Evolutionary conservation across 192 early-diverging fungal genomes (phyloP).

Genomic region (Umbelopsis sp.): DNA sequence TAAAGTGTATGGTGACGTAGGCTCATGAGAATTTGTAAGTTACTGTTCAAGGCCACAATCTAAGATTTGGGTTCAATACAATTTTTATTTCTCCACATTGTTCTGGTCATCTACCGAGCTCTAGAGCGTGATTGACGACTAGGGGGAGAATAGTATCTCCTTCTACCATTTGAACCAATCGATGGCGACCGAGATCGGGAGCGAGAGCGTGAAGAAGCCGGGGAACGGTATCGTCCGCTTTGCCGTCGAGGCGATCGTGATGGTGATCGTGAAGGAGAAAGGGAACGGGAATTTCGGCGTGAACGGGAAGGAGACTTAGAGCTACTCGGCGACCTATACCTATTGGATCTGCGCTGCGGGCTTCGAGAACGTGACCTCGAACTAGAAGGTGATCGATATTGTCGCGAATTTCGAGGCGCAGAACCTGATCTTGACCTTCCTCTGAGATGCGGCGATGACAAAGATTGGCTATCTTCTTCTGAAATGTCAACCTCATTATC

Average conservation of each 20-base stretch:
- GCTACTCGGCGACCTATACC: neutral
- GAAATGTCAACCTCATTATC: constrained; percentile 44
- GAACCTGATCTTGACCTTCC: constrained; percentile 35
- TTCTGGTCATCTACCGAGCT: neutral
- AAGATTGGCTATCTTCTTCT: constrained; percentile 24
- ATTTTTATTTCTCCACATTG: neutral
- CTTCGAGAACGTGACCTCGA: constrained; percentile 35
- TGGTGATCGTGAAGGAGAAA: neutral
- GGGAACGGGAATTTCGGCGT: neutral
- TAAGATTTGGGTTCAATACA: neutral
- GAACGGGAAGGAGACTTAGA: neutral
- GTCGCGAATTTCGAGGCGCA: neutral
- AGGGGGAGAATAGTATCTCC: constrained; percentile 9
- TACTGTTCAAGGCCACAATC: too few species aligned
- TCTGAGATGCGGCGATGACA: constrained; percentile 4
- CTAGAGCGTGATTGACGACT: neutral
- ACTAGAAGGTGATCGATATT: constrained; percentile 20
- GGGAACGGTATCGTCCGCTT: neutral
- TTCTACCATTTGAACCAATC: neutral
- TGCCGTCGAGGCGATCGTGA: neutral
- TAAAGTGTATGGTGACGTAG: too few species aligned
- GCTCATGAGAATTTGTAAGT: too few species aligned
- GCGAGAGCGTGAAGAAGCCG: neutral
- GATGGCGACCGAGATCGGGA: neutral
- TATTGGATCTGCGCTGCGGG: neutral